A percentile compares a stretch with the other conserved stretches of the same genome.
Evolutionary conservation across 805 yeast genomes (phyloP).

Genomic region (Maudiozyma turicensis): DNA sequence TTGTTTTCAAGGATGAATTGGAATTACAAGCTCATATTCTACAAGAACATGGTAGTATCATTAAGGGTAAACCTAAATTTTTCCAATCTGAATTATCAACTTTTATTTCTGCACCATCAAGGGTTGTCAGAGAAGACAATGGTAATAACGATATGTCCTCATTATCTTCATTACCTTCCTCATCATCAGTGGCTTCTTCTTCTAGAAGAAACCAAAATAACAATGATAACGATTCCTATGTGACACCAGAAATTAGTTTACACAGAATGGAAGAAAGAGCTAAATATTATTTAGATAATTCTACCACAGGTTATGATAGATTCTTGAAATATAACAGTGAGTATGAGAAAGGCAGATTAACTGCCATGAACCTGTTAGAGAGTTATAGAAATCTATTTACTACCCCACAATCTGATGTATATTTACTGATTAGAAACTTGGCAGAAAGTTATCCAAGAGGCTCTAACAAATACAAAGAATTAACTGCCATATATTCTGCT

Average conservation of each 20-base stretch:
- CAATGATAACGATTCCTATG: conserved; percentile 4
- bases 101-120: conserved; percentile 32
- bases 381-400: conserved; percentile 43
- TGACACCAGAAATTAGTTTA: conserved; percentile 39
- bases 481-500: conserved; percentile 26
- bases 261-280: conserved; percentile 77
- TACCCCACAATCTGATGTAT: conserved; percentile 38
- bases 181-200: background rate
- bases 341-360: conserved; percentile 37
- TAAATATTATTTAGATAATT: conserved; percentile 57
- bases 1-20: conserved; percentile 78
- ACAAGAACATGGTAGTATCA: conserved; percentile 48
- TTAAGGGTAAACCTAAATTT: conserved; percentile 27
- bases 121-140: conserved; percentile 17
- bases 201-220: background rate
- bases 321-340: conserved; percentile 37
- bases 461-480: conserved; percentile 36
- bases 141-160: conserved; percentile 1
- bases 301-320: conserved; percentile 36
- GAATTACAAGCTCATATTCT: conserved; percentile 85
- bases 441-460: conserved; percentile 43
- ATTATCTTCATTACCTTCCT: conserved; percentile 1
- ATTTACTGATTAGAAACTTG: conserved; percentile 50
- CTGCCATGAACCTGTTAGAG: conserved; percentile 39
- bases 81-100: conserved; percentile 60